Conservation (phyloP, 768 basidiomycete species). For the Pholiota microspora region DNA sequence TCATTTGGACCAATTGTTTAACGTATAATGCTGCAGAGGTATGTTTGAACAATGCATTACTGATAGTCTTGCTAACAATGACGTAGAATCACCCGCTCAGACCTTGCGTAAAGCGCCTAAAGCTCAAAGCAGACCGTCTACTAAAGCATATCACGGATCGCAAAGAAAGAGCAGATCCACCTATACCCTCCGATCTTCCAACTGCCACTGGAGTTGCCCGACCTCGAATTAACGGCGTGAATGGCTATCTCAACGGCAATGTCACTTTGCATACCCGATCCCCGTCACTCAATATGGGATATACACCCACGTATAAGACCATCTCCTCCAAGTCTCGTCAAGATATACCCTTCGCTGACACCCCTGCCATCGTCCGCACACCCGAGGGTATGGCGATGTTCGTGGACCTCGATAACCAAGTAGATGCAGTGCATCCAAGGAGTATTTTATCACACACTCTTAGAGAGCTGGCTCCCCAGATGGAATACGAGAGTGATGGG, state of each 20-base stretch:
- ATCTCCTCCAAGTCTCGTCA: slow-evolving; percentile 25
- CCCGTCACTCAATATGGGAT: slow-evolving; percentile 25
- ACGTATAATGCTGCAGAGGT: slow-evolving; percentile 92
- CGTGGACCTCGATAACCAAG: slow-evolving; percentile 51
- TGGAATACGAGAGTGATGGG: slow-evolving; percentile 5
- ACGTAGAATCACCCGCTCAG: slow-evolving; percentile 85
- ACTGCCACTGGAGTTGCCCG: slow-evolving; percentile 28
- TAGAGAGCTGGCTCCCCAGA: slow-evolving; percentile 31
- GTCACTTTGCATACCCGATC: slow-evolving; percentile 33
- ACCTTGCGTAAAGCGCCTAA: slow-evolving; percentile 75
- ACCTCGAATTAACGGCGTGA: slow-evolving; percentile 39
- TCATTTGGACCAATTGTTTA: slow-evolving; percentile 96
- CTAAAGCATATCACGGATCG: slow-evolving; percentile 88
- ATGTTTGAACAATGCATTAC: slow-evolving; percentile 31
- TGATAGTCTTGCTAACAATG: background rate
- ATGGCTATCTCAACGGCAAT: slow-evolving; percentile 39
- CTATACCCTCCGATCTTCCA: slow-evolving; percentile 50
- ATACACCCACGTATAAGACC: slow-evolving; percentile 28
- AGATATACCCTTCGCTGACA: slow-evolving; percentile 60
- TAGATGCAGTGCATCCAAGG: slow-evolving; percentile 29
- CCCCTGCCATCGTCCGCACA: slow-evolving; percentile 67
- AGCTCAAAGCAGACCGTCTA: slow-evolving; percentile 81
- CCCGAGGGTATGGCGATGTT: slow-evolving; percentile 74
- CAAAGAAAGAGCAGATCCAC: slow-evolving; percentile 74
- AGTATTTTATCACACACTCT: slow-evolving; percentile 27